These are phyloP conservation scores for Exophiala phaeomuriformis DNA, from an alignment of 2,329 filamentous ascomycete species.

Conservation along the genomic window DNA sequence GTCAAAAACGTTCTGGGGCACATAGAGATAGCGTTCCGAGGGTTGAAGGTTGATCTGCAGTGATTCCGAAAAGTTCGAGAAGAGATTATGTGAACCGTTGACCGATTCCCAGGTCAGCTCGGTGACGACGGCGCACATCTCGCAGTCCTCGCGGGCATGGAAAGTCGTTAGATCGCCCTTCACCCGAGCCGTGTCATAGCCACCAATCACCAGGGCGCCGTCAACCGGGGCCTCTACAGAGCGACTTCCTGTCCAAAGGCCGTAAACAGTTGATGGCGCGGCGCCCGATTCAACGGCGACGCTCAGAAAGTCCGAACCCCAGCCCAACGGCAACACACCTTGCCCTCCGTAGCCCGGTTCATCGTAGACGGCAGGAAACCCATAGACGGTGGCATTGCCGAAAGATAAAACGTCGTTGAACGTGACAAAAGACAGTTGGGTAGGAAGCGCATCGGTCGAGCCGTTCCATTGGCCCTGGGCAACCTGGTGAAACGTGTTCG, in stretches of 20 bases:
- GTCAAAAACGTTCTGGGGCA: slow-evolving; percentile 22
- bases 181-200: slow-evolving; percentile 22
- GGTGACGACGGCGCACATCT: slow-evolving; percentile 20
- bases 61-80: slow-evolving; percentile 17
- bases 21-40: slow-evolving; percentile 13
- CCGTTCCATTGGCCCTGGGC: slow-evolving; percentile 23
- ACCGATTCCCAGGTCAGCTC: slow-evolving; percentile 15
- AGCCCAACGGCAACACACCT: slow-evolving; percentile 21
- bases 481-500: slow-evolving; percentile 16
- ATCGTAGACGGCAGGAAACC: slow-evolving; percentile 20
- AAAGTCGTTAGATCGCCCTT: slow-evolving; percentile 18
- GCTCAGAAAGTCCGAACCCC: slow-evolving; percentile 19
- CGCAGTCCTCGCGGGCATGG: slow-evolving; percentile 13
- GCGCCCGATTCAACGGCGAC: slow-evolving; percentile 12
- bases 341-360: slow-evolving; percentile 23
- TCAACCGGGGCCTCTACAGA: slow-evolving; percentile 16
- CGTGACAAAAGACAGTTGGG: slow-evolving; percentile 16
- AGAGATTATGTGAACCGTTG: slow-evolving; percentile 11
- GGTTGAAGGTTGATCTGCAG: slow-evolving; percentile 20
- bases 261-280: slow-evolving; percentile 21
- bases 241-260: slow-evolving; percentile 23
- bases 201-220: slow-evolving; percentile 23
- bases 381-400: slow-evolving; percentile 18
- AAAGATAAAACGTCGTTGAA: slow-evolving; percentile 23
- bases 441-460: slow-evolving; percentile 5